Evolutionary conservation across 2,329 filamentous ascomycete species (phyloP).

Genomic region (Exserohilum turcica): DNA sequence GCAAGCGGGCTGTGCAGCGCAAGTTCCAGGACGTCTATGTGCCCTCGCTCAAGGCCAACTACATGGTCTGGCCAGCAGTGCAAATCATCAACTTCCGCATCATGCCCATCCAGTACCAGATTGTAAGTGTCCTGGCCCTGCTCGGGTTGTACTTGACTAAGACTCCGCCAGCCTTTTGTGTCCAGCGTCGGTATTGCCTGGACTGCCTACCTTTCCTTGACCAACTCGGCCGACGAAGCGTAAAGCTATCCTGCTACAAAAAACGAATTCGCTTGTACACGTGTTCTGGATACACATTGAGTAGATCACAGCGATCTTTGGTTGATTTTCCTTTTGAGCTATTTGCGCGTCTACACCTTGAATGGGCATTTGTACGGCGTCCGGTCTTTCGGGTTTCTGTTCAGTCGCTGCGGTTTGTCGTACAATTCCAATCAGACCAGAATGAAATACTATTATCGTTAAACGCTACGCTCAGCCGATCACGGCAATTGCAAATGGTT

Average conservation of each 20-base stretch:
- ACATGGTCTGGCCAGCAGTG: conserved; percentile 90
- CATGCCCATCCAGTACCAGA: conserved; percentile 94
- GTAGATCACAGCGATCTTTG: conserved; percentile 16
- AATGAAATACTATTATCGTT: conserved; percentile 2
- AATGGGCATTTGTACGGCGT: conserved; percentile 26
- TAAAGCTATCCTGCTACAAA: conserved; percentile 17
- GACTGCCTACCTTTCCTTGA: conserved; percentile 94
- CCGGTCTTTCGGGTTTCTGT: conserved; percentile 14
- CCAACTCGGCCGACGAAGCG: conserved; percentile 80
- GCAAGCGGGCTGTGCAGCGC: conserved; percentile 73
- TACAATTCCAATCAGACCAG: conserved; percentile 5
- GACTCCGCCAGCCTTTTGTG: conserved; percentile 76
- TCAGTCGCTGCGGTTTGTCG: conserved; percentile 7
- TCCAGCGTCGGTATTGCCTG: conserved; percentile 95
- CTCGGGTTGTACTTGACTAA: conserved; percentile 10
- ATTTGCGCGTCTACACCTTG: conserved; percentile 30
- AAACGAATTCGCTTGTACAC: conserved; percentile 25
- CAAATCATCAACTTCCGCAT: conserved; percentile 96
- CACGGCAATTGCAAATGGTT: neutral
- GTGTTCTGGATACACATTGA: conserved; percentile 15
- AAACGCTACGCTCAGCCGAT: too few species aligned
- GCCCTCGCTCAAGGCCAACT: conserved; percentile 94
- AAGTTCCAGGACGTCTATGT: conserved; percentile 95
- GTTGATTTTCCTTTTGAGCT: conserved; percentile 20
- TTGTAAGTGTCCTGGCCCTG: conserved; percentile 65